Evolutionary conservation across 176 grass and related monocot genomes (phyloP).

Genomic region (Bonia amplexicaulis): DNA sequence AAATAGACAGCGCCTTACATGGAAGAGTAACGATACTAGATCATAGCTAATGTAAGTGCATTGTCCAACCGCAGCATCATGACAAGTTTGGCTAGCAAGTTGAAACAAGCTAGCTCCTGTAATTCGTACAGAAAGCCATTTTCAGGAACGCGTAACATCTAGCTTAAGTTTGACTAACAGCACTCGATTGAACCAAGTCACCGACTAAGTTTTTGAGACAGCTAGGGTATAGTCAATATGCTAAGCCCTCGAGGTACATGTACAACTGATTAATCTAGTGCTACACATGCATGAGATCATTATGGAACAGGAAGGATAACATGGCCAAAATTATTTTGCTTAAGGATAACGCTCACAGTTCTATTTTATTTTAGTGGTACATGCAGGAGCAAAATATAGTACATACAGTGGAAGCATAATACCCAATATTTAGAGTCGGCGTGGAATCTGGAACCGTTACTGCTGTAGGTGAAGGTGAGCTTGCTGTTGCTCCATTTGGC

Average conservation of each 20-base stretch:
- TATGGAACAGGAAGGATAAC: neutral
- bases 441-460: slow-evolving; percentile 18
- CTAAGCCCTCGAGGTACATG: neutral
- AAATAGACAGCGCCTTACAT: neutral
- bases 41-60: neutral
- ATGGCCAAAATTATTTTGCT: neutral
- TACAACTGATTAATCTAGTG: neutral
- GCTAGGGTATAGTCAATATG: neutral
- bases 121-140: neutral
- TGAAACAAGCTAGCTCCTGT: neutral
- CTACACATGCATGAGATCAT: neutral
- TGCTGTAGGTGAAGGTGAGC: slow-evolving; percentile 14
- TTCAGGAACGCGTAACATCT: neutral
- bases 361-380: neutral
- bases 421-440: slow-evolving; percentile 46
- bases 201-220: neutral
- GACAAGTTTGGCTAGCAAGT: neutral
- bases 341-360: neutral
- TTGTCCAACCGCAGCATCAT: neutral
- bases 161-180: neutral
- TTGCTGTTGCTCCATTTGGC: slow-evolving; percentile 29
- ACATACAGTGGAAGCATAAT: slow-evolving; percentile 6
- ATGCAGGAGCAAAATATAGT: neutral
- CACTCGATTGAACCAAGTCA: neutral
- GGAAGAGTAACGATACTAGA: neutral